Conservation (phyloP, 2,329 filamentous ascomycete species). For the Fusarium begoniae region DNA sequence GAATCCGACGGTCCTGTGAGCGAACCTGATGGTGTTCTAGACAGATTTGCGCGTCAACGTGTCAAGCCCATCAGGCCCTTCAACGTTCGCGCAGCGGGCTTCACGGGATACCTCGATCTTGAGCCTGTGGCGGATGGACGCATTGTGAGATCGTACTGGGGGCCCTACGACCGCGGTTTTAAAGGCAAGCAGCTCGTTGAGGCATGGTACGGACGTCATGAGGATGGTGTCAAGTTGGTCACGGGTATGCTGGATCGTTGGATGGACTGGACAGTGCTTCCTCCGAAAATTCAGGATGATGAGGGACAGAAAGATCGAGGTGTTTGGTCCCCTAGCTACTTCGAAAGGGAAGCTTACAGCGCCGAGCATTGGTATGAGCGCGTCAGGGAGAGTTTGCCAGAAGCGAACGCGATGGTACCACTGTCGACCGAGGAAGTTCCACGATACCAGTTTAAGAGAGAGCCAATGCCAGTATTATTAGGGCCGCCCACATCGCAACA, state of each 20-base stretch:
- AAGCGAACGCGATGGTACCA: constrained; percentile 9
- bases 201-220: constrained; percentile 55
- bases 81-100: constrained; percentile 34
- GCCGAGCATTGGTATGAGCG: constrained; percentile 44
- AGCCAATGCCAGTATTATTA: constrained; percentile 47
- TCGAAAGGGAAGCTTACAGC: constrained; percentile 47
- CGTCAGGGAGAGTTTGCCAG: constrained; percentile 29
- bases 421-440: constrained; percentile 42
- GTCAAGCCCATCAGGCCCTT: constrained; percentile 36
- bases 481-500: constrained; percentile 45
- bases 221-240: constrained; percentile 47
- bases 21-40: constrained; percentile 44
- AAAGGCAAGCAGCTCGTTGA: constrained; percentile 49
- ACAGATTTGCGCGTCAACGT: constrained; percentile 41
- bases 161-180: constrained; percentile 48
- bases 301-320: constrained; percentile 45
- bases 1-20: constrained; percentile 38
- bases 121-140: constrained; percentile 48
- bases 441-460: constrained; percentile 42
- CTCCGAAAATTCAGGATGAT: constrained; percentile 45
- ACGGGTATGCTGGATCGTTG: constrained; percentile 54
- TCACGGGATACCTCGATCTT: constrained; percentile 44
- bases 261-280: constrained; percentile 52
- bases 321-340: constrained; percentile 53
- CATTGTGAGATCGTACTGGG: constrained; percentile 47